Base-by-base conservation (phyloP, 306 rosid genomes). In the Cicer cuneatum region DNA sequence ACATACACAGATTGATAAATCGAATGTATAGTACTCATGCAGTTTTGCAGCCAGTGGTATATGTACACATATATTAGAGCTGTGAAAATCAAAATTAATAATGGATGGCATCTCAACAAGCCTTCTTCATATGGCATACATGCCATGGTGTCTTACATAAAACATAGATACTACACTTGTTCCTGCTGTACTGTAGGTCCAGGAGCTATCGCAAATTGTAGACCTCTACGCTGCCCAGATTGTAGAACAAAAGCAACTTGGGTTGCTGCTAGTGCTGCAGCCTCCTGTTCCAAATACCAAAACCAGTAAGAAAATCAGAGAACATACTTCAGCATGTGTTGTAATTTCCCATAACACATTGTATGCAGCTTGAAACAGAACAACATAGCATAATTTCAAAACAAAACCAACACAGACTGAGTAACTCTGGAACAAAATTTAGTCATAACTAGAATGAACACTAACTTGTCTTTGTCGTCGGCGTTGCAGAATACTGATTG, bases 221-320 rank as follows among this genome's bases (percentile, higher is more conserved):
- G 81, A 33, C 95, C 96, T 78, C 96, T 79, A 21, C 74, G 95
- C 56, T 91, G 99, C 67, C 93, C 96, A 15, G 97, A 85, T 75
- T 94, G 97, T 76, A 94, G 82, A 66, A 94, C 92, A 76, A 92
- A 92, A 14, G 99, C 99, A 19, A 94, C 97, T 87, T 92, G 99
- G n/a, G 98, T 88, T 6, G 98, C 99, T n/a, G 98, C 97, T 80
- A 94, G 80, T 42, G 96, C 97, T 41, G 96, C 97, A n/a, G 98
- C 98, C 79, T 94, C 99, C 96, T 89, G 90, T 72, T 21, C 73
- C 85, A 52, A 82, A 69, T 13, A 73, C 19, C 19, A 8, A 43
- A 45, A 71, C 16, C 2, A 5, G 46, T 66, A 4, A 63, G 68
- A 68, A 68, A 69, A 48, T 72, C 7, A 40, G 7, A 8, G 1